These are phyloP conservation scores for Botrytis pseudocinerea DNA, from an alignment of 2,329 filamentous ascomycete species.

Conservation along the genomic window DNA sequence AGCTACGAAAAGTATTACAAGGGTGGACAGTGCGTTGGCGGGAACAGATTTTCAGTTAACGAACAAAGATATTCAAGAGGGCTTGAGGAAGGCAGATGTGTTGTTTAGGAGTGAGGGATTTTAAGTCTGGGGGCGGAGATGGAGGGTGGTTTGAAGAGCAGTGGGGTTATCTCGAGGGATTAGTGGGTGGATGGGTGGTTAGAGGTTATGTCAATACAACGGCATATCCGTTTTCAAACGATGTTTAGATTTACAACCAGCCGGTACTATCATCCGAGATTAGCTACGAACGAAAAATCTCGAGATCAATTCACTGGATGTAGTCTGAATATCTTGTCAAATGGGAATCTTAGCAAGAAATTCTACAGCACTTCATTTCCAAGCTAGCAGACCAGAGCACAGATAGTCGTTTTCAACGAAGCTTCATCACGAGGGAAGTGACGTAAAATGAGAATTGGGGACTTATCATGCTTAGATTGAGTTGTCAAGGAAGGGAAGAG, in stretches of 20 bases:
- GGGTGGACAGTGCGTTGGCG: constrained; percentile 43
- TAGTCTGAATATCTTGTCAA: not conserved
- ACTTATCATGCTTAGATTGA: not conserved
- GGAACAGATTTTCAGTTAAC: constrained; percentile 40
- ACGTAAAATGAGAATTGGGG: rapidly evolving
- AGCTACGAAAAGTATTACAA: constrained; percentile 22
- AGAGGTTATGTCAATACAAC: not conserved
- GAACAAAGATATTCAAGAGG: constrained; percentile 31
- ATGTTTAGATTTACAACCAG: not conserved
- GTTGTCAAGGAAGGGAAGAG: not conserved
- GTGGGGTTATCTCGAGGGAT: constrained; percentile 4
- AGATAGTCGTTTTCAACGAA: not conserved
- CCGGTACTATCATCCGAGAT: not conserved
- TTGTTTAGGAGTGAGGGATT: not conserved
- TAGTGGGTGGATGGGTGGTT: constrained; percentile 23
- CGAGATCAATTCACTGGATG: not conserved
- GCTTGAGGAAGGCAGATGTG: constrained; percentile 9
- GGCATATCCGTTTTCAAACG: not conserved
- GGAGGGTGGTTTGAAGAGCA: not conserved
- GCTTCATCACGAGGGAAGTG: not conserved
- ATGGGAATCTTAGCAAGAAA: not conserved
- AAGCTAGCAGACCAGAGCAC: not conserved
- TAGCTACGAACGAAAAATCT: not conserved
- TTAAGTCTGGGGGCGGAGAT: too few relatives aligned
- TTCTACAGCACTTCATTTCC: not conserved